Percentiles rank a stretch among this genome's conserved stretches.
These are phyloP conservation scores for Ceriops decandra DNA, from an alignment of 345 rosid genomes.

Conservation along the genomic window DNA sequence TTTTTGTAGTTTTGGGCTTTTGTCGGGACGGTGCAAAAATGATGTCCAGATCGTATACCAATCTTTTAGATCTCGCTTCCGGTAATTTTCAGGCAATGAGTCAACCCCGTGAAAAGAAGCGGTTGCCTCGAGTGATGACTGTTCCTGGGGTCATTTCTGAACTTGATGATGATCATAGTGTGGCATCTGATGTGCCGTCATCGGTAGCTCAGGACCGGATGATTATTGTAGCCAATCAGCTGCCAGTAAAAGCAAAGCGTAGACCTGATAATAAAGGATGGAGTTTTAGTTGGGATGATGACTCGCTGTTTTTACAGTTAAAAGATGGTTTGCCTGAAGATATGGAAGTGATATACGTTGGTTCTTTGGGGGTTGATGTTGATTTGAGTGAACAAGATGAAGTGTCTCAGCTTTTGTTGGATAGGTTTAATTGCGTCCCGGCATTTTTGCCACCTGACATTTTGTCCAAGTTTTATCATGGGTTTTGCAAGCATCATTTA, in stretches of 20 bases:
- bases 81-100: constrained; percentile 65
- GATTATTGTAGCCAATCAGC: constrained; percentile 69
- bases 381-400: constrained; percentile 64
- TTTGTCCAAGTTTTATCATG: constrained; percentile 60
- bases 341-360: constrained; percentile 73
- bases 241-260: constrained; percentile 74
- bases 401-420: constrained; percentile 63
- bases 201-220: constrained; percentile 58
- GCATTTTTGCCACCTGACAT: constrained; percentile 68
- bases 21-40: constrained; percentile 26
- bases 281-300: constrained; percentile 81
- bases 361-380: constrained; percentile 55
- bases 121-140: constrained; percentile 67
- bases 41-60: constrained; percentile 73
- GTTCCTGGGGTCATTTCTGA: constrained; percentile 79
- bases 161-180: constrained; percentile 77
- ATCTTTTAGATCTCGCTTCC: constrained; percentile 79
- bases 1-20: constrained; percentile 18
- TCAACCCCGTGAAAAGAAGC: constrained; percentile 51
- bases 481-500: constrained; percentile 75
- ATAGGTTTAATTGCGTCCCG: constrained; percentile 68
- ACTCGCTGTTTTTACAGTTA: constrained; percentile 53
- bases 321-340: constrained; percentile 80
- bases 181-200: constrained; percentile 60
- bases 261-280: constrained; percentile 78